Conservation (phyloP, 192 early-diverging fungal genomes). For the Backusella liffmaniae region DNA sequence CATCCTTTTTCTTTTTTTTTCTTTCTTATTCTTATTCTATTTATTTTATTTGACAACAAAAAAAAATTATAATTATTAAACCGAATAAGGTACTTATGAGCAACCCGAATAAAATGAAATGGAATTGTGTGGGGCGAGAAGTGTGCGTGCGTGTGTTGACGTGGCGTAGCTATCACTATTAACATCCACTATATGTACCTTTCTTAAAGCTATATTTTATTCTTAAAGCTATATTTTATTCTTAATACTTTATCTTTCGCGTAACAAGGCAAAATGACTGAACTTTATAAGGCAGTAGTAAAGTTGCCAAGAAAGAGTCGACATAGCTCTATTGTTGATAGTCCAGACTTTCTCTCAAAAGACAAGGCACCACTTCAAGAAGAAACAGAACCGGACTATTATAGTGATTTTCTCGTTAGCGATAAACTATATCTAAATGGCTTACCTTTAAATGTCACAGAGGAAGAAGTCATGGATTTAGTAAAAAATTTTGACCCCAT, state of each 20-base stretch:
- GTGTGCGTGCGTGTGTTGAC: background rate
- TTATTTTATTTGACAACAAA: background rate
- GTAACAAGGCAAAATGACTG: conserved; percentile 8
- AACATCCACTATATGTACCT: background rate
- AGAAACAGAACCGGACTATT: background rate
- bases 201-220: too few relatives aligned
- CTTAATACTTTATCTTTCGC: background rate
- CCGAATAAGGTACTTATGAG: background rate
- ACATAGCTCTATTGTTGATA: background rate
- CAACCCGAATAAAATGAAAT: background rate
- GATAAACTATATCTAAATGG: conserved; percentile 26
- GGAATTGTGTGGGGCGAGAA: background rate
- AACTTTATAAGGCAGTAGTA: conserved; percentile 16
- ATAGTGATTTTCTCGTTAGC: conserved; percentile 12
- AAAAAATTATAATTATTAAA: background rate
- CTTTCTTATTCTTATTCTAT: background rate
- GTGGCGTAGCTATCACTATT: background rate
- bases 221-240: background rate
- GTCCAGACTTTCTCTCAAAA: background rate
- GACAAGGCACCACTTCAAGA: background rate
- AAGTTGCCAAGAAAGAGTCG: conserved; percentile 20
- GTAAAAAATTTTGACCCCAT: conserved; percentile 22
- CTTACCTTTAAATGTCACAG: conserved; percentile 16
- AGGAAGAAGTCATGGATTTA: conserved; percentile 30
- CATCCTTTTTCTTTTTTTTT: background rate